Evolutionary conservation across 768 basidiomycete species (phyloP), one percentile per base, ranked within the genome.

Genomic region (Fistulinella prunicolor): DNA sequence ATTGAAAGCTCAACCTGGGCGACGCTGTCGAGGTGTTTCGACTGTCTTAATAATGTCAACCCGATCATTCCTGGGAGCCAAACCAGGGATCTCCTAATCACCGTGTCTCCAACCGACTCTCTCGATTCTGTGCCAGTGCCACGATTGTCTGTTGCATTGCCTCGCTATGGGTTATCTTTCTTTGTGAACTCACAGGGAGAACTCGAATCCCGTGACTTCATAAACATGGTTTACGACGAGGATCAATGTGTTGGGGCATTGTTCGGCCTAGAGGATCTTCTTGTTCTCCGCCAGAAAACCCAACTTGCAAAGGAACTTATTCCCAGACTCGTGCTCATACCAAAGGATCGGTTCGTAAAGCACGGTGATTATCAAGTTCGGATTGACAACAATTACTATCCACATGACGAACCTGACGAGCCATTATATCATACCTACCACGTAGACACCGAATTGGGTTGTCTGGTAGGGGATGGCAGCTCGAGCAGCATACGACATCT

Each of bases 201-300:
- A 8, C 53, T 78, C 8, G 66, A 76, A 47, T 75, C 69, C 21
- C 48, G 42, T 10, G 73, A 73, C 39, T 59, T 73, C 38, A 64
- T 63, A 6, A 60, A 59, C 17, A 74, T 73, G 63, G 55, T 71
- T 16, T 57, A 76, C 9, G 72, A 75, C 34, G 9, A 43, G 4
- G 30, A 60, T 29, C 77, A 77, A 46, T 71, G 61, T 0, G 51
- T 59, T 9, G 73, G 71, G 1, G 67, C 74, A 1, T 59, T 79
- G 55, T 61, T 74, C 35, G 78, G 78, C 9, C 51, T 79, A 37
- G 29, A 32, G 9, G 64, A 49, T 21, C 67, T 61, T 38, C 68
- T 74, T 32, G 62, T 77, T 12, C n/a, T 36, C 24, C 30, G 30
- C 7, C 30, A 32, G 13, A 32, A 32, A 14, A 32, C 13, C 30